Evolutionary conservation across 371 early-diverging fungal genomes (phyloP), one percentile per base, ranked within the genome.

Genomic region (Mortierella sp.): DNA sequence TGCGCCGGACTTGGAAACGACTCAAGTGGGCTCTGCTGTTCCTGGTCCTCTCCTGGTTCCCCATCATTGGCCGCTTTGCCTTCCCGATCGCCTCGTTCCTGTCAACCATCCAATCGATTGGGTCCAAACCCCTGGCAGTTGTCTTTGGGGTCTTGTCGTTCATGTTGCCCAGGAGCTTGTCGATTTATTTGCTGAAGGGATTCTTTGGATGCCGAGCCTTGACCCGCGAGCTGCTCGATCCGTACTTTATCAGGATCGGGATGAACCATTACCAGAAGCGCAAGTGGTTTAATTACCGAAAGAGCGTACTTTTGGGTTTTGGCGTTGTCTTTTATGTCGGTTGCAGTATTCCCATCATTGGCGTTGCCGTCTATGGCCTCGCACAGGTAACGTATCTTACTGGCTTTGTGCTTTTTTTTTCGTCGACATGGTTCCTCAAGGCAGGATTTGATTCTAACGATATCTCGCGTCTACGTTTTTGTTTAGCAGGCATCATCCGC

Each of bases 171-270:
- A 87, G 71, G 86, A 89, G 76, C 79, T 86, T 71, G 76, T 92
- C 66, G 64, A 83, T 90, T 43, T 76, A 79, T 14, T 52, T 91
- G 19, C 80, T 92, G 22, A 87, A 90, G 58, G 90, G 89, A 0
- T 86, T 92, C 77, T 90, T 90, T 76, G 90, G 88, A 37, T 90
- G 91, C 86, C 85, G 93, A 40, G 86, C 92, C 7, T 79, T 93
- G 68, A 90, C 89, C 76, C 89, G 93, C 55, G 92, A 93, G 73
- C 71, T 93, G 44, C 52, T 93, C 34, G 92, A 90, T 43, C 93
- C 93, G 22, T 93, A 93, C 76, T 92, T 93, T 85, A 86, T 86
- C n/a, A 86, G 93, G 31, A 85, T 90, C 85, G 80, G 81, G 0
- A 88, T 91, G 88, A 75, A 74, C 14, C 86, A 87, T 74, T 84